Evolutionary conservation across 768 basidiomycete genomes (phyloP).

Genomic region (Suillus sp.): DNA sequence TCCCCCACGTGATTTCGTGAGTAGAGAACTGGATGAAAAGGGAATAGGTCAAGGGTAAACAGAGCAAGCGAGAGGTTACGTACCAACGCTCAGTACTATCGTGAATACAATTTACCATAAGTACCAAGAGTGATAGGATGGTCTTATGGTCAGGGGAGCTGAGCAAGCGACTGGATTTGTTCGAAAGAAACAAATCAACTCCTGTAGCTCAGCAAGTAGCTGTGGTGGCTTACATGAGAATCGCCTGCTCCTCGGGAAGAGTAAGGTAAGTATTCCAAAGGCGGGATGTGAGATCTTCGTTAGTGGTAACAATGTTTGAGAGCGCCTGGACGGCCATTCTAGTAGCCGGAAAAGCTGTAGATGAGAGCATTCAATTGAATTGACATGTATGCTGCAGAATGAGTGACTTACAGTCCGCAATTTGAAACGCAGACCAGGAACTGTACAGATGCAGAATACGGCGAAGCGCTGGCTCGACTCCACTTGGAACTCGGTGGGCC

Average conservation of each 20-base stretch:
- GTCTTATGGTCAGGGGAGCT: slow-evolving; percentile 65
- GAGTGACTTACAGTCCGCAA: slow-evolving; percentile 51
- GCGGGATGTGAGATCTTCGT: slow-evolving; percentile 54
- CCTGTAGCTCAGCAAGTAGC: slow-evolving; percentile 8
- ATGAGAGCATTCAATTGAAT: not conserved
- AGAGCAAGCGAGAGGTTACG: slow-evolving; percentile 26
- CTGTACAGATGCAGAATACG: slow-evolving; percentile 71
- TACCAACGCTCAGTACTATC: slow-evolving; percentile 59
- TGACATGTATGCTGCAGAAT: not conserved
- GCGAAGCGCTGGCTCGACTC: slow-evolving; percentile 72
- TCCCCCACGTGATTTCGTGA: slow-evolving; percentile 57
- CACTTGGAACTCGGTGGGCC: slow-evolving; percentile 42
- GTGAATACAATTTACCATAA: slow-evolving; percentile 74
- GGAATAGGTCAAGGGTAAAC: not conserved
- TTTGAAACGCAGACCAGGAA: slow-evolving; percentile 71
- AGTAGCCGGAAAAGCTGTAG: slow-evolving; percentile 60
- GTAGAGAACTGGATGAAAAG: slow-evolving; percentile 30
- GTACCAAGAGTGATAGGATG: slow-evolving; percentile 61
- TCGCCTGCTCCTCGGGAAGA: slow-evolving; percentile 69
- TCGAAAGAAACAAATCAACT: slow-evolving; percentile 8
- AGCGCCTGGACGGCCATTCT: slow-evolving; percentile 75
- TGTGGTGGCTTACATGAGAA: slow-evolving; percentile 64
- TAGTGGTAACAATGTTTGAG: slow-evolving; percentile 82
- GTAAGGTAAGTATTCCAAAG: slow-evolving; percentile 69
- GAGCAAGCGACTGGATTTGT: slow-evolving; percentile 53